These are phyloP conservation scores for Hanseniaspora hatyaiensis DNA, from an alignment of 805 yeast genomes.

Conservation along the genomic window DNA sequence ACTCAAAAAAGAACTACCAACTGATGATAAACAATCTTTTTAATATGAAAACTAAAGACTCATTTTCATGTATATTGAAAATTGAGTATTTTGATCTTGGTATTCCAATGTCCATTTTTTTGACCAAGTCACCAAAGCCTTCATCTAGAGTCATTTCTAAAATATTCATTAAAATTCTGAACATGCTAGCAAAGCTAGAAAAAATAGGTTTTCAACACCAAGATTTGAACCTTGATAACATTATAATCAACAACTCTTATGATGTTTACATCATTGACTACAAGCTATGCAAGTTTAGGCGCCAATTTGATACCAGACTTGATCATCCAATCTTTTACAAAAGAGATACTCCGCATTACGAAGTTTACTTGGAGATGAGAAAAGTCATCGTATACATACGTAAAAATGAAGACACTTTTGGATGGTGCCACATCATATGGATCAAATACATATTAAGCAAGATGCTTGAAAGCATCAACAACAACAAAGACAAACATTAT, in stretches of 20 bases:
- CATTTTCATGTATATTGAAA: constrained; percentile 23
- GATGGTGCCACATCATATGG: constrained; percentile 17
- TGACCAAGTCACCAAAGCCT: constrained; percentile 28
- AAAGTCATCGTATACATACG: constrained; percentile 15
- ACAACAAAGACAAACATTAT: constrained; percentile 16
- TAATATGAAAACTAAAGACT: background rate
- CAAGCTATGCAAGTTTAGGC: constrained; percentile 40
- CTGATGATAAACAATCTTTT: constrained; percentile 12
- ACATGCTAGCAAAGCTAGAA: constrained; percentile 44
- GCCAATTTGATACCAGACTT: constrained; percentile 39
- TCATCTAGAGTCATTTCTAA: constrained; percentile 19
- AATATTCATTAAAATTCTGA: constrained; percentile 45
- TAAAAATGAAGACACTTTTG: constrained; percentile 3
- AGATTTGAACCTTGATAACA: constrained; percentile 56
- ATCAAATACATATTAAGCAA: constrained; percentile 16
- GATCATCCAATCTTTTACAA: constrained; percentile 52
- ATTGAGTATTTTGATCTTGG: constrained; percentile 28
- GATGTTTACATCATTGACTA: constrained; percentile 48
- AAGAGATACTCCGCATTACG: constrained; percentile 16
- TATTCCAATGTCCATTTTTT: constrained; percentile 15
- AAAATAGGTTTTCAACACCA: constrained; percentile 53
- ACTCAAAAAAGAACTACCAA: constrained; percentile 20
- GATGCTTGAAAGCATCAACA: constrained; percentile 15
- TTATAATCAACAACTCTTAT: constrained; percentile 35
- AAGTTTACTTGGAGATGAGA: constrained; percentile 16